Conservation (phyloP, 2,329 filamentous ascomycete genomes). For the Teratosphaeria viscida region DNA sequence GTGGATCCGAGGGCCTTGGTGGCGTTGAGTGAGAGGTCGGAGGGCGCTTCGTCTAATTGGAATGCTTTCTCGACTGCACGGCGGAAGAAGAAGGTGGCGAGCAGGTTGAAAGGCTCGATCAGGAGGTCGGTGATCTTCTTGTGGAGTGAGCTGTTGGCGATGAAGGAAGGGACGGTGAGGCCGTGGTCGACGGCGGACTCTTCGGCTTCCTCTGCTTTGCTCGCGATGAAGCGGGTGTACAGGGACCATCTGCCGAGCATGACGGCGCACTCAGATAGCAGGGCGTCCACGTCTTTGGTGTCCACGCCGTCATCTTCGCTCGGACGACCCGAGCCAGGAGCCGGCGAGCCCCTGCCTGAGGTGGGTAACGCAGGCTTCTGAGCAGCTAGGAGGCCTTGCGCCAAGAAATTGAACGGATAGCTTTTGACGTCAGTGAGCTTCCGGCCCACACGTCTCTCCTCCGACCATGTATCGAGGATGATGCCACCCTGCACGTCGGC, state of each 20-base stretch:
- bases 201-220: conserved; percentile 42
- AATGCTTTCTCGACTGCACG: conserved; percentile 96
- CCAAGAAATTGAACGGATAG: conserved; percentile 93
- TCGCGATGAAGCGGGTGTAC: conserved; percentile 78
- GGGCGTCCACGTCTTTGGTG: conserved; percentile 87
- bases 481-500: conserved; percentile 95
- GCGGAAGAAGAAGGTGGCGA: conserved; percentile 95
- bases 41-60: conserved; percentile 81
- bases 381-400: conserved; percentile 78
- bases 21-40: conserved; percentile 65
- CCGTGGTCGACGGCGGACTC: conserved; percentile 28
- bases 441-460: conserved; percentile 74
- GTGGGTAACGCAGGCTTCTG: conserved; percentile 55
- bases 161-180: conserved; percentile 59
- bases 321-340: conserved; percentile 45
- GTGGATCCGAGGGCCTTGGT: conserved; percentile 63
- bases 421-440: conserved; percentile 92
- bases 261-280: conserved; percentile 77
- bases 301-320: conserved; percentile 89
- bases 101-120: conserved; percentile 70
- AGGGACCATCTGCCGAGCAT: conserved; percentile 93
- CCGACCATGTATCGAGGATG: conserved; percentile 87
- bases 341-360: conserved; percentile 54
- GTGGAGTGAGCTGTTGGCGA: conserved; percentile 68
- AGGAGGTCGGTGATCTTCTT: conserved; percentile 69